Percentiles rank a stretch among this genome's conserved stretches.
Conservation (phyloP, 108 stramenopile genomes). For the Heterococcus sp. region DNA sequence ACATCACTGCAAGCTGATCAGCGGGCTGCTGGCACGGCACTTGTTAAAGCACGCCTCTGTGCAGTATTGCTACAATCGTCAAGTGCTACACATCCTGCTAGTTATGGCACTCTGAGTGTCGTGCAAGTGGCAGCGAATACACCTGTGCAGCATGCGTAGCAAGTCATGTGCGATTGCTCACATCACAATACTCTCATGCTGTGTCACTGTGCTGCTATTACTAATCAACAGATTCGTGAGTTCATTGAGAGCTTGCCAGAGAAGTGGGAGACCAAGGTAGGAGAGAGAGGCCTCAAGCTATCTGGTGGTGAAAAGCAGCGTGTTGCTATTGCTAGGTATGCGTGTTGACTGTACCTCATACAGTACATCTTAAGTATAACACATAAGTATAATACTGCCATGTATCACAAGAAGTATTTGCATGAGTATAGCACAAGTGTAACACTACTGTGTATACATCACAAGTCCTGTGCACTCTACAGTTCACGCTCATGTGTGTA, state of each 20-base stretch:
- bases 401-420: slow-evolving; percentile 28
- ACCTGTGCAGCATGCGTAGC: too few relatives aligned
- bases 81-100: too few relatives aligned
- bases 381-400: neutral
- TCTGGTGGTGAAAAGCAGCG: slow-evolving; percentile 73
- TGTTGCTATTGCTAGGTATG: slow-evolving; percentile 32
- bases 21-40: too few relatives aligned
- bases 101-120: too few relatives aligned
- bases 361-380: too few relatives aligned
- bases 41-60: too few relatives aligned
- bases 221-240: slow-evolving; percentile 58
- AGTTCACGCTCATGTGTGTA: too few relatives aligned
- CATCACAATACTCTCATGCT: neutral
- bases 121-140: too few relatives aligned
- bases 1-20: too few relatives aligned
- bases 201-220: neutral
- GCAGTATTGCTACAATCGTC: too few relatives aligned
- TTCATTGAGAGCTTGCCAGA: slow-evolving; percentile 65
- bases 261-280: slow-evolving; percentile 68
- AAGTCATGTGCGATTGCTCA: neutral
- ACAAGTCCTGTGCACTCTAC: too few relatives aligned
- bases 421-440: slow-evolving; percentile 75
- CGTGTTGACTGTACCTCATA: neutral
- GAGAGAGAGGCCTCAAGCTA: slow-evolving; percentile 93
- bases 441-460: too few relatives aligned